phyloP scores from a whole-genome alignment of 352 stramenopile species.

The Thraustochytrium sp. region DNA sequence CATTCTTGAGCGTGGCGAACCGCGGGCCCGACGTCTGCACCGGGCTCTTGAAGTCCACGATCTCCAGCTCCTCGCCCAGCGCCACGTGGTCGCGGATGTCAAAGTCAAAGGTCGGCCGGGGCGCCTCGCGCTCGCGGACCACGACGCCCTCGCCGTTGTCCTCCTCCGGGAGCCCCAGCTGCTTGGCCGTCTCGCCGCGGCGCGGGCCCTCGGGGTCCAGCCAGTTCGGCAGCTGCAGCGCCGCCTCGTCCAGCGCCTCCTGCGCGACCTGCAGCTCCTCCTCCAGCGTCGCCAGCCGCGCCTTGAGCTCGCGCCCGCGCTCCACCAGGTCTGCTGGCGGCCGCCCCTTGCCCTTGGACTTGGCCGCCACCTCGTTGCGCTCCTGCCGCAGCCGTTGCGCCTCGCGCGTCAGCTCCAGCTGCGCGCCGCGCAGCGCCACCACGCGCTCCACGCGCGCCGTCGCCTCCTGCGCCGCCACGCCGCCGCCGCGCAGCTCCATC shows the following conservation, averaged over 20 bases:
- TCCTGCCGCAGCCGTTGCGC: conserved; percentile 51
- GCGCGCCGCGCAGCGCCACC: neutral
- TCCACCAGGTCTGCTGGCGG: conserved; percentile 65
- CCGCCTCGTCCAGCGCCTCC: neutral
- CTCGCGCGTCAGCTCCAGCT: neutral
- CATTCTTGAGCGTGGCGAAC: conserved; percentile 74
- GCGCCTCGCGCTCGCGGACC: neutral
- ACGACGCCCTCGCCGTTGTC: conserved; percentile 22
- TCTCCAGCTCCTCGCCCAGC: conserved; percentile 59
- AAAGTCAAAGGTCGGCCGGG: neutral
- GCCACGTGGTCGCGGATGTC: conserved; percentile 9
- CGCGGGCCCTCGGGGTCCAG: neutral
- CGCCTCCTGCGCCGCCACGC: neutral
- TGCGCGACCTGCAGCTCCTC: neutral
- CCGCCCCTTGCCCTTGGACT: conserved; percentile 52
- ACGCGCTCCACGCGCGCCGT: conserved; percentile 41
- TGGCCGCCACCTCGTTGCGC: conserved; percentile 60
- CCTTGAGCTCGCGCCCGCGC: conserved; percentile 23
- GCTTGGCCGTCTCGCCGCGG: neutral
- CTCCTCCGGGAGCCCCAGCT: neutral
- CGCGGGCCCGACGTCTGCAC: conserved; percentile 68
- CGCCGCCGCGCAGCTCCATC: conserved; percentile 44
- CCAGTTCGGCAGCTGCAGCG: conserved; percentile 14
- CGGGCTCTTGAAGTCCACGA: conserved; percentile 66
- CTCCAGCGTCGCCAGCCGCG: neutral